Percentiles rank a stretch among this genome's conserved stretches.
phyloP scores from a whole-genome alignment of 306 rosid genomes.

The Corylus avellana region DNA sequence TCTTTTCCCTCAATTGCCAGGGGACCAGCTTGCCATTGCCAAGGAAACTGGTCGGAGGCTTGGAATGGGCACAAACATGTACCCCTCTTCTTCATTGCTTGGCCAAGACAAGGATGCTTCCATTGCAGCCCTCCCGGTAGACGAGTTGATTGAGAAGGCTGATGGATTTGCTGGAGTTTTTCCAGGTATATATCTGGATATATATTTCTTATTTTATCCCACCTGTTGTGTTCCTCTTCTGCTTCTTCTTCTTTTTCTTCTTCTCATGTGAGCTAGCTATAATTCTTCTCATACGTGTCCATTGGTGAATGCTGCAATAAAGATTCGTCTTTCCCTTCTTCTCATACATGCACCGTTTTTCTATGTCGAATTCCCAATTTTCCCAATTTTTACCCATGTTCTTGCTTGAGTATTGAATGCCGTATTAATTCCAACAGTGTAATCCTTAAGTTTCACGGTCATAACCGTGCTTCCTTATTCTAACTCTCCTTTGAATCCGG shows the following conservation, averaged over 20 bases:
- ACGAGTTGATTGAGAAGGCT: slow-evolving; percentile 96
- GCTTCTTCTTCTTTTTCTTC: not conserved
- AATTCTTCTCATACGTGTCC: not conserved
- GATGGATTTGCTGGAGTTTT: slow-evolving; percentile 99
- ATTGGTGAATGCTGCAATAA: not conserved
- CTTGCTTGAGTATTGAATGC: not conserved
- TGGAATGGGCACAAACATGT: slow-evolving; percentile 99
- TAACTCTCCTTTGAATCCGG: slow-evolving; percentile 31
- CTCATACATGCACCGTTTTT: not conserved
- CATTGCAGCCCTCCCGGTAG: slow-evolving; percentile 78
- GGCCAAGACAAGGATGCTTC: slow-evolving; percentile 86
- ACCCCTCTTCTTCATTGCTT: slow-evolving; percentile 93
- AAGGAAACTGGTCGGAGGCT: slow-evolving; percentile 99
- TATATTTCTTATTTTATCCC: not conserved
- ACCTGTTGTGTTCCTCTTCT: not conserved
- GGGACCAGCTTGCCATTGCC: slow-evolving; percentile 97
- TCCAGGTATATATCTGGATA: slow-evolving; percentile 62
- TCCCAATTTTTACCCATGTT: not conserved
- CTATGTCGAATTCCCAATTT: slow-evolving; percentile 13
- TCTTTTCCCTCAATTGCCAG: slow-evolving; percentile 41
- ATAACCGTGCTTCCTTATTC: slow-evolving; percentile 12
- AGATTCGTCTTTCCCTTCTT: not conserved
- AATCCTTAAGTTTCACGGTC: slow-evolving; percentile 5
- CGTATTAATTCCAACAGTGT: not conserved
- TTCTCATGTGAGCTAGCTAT: not conserved